Evolutionary conservation across 2,329 filamentous ascomycete genomes (phyloP).

Genomic region (Xylaria sp.): DNA sequence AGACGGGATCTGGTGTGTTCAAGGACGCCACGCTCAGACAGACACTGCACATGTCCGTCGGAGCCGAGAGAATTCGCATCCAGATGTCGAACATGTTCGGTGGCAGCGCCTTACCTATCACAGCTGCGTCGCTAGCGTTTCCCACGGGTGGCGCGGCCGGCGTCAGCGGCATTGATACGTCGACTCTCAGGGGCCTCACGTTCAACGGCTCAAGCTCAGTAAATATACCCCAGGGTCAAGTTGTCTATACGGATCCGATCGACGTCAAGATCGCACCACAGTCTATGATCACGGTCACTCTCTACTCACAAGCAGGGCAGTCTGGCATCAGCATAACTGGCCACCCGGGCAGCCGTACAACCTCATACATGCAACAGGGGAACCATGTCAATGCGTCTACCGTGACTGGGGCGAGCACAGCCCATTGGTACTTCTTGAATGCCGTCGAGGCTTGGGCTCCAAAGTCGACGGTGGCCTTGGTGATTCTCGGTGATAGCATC

Average conservation of each 20-base stretch:
- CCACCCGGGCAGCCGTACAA: constrained; percentile 73
- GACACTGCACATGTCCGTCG: constrained; percentile 70
- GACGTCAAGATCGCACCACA: constrained; percentile 63
- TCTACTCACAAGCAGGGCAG: constrained; percentile 69
- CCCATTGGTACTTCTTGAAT: constrained; percentile 69
- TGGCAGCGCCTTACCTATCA: constrained; percentile 67
- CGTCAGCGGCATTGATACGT: constrained; percentile 61
- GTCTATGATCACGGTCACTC: constrained; percentile 65
- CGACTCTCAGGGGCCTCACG: constrained; percentile 64
- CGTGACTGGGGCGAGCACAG: constrained; percentile 55
- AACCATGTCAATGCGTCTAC: constrained; percentile 63
- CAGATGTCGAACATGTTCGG: constrained; percentile 75
- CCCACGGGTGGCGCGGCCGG: constrained; percentile 65
- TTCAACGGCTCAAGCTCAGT: constrained; percentile 66
- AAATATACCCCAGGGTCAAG: constrained; percentile 65
- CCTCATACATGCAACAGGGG: constrained; percentile 68
- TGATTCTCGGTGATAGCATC: constrained; percentile 73
- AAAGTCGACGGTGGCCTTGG: constrained; percentile 56
- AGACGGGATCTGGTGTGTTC: constrained; percentile 61
- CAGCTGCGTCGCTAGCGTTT: constrained; percentile 67
- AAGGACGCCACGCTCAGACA: constrained; percentile 73
- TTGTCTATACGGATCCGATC: constrained; percentile 71
- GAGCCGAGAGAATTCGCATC: constrained; percentile 67
- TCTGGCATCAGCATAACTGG: constrained; percentile 67
- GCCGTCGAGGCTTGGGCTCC: constrained; percentile 68